Percentiles rank a stretch among this genome's conserved stretches.
phyloP scores from a whole-genome alignment of 768 basidiomycete species.

The Kwoniella botswanensis region DNA sequence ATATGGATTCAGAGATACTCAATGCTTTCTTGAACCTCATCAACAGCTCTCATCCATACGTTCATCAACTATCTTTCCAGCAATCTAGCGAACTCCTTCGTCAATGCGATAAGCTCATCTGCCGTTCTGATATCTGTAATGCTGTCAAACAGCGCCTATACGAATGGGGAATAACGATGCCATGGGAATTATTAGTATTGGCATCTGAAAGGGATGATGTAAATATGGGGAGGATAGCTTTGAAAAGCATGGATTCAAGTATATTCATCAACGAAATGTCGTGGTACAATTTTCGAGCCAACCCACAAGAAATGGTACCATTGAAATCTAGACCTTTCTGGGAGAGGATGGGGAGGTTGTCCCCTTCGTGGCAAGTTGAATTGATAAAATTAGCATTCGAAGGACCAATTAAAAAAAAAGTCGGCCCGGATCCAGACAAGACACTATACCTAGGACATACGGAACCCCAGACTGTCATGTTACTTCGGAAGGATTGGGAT shows the following conservation, averaged over 20 bases:
- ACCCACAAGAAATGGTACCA: neutral
- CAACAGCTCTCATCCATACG: neutral
- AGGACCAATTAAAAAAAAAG: neutral
- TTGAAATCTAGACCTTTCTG: neutral
- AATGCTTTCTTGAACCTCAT: neutral
- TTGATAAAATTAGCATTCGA: neutral
- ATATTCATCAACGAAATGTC: neutral
- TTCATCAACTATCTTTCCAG: neutral
- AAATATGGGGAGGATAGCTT: neutral
- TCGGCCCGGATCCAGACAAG: neutral
- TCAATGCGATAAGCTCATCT: neutral
- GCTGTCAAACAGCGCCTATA: neutral
- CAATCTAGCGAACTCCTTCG: neutral
- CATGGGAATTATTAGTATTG: neutral
- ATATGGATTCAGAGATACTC: neutral
- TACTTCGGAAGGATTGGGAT: no score
- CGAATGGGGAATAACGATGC: neutral
- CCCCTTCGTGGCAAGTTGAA: conserved; percentile 4
- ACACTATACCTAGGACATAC: no score
- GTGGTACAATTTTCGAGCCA: neutral
- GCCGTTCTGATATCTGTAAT: neutral
- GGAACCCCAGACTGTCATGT: no score
- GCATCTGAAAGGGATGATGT: neutral
- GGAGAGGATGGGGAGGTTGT: neutral
- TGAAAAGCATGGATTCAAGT: neutral